A percentile compares a stretch with the other conserved stretches of the same genome.
phyloP scores from a whole-genome alignment of 108 stramenopile genomes.

The Nitzschia sp. region DNA sequence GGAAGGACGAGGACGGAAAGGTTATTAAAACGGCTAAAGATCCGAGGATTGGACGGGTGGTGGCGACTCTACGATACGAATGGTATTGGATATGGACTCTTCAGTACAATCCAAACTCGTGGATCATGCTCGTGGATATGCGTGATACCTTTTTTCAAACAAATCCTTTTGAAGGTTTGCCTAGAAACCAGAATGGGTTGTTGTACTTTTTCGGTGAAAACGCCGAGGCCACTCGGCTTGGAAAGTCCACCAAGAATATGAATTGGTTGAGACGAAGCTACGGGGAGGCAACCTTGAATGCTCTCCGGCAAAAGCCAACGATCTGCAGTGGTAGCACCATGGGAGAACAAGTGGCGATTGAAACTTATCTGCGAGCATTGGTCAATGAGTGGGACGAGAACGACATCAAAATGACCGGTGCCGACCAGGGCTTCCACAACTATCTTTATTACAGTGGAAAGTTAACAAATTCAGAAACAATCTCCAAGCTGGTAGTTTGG shows the following conservation, averaged over 20 bases:
- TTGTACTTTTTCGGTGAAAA: constrained; percentile 86
- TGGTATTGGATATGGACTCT: constrained; percentile 88
- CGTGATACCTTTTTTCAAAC: constrained; percentile 82
- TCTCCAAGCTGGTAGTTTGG: constrained; percentile 63
- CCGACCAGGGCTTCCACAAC: constrained; percentile 90
- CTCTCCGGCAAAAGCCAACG: constrained; percentile 63
- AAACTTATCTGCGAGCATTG: constrained; percentile 80
- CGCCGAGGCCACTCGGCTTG: constrained; percentile 66
- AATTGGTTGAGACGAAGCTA: constrained; percentile 66
- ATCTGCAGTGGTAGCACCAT: constrained; percentile 83
- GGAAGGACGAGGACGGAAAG: constrained; percentile 30
- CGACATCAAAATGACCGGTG: constrained; percentile 66
- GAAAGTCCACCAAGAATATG: constrained; percentile 63
- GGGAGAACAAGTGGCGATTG: constrained; percentile 81
- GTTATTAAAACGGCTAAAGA: constrained; percentile 47
- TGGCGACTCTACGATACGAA: constrained; percentile 84
- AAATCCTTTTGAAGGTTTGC: constrained; percentile 56
- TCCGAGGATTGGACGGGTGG: constrained; percentile 71
- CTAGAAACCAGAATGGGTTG: constrained; percentile 47
- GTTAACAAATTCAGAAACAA: constrained; percentile 50
- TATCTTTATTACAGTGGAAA: constrained; percentile 74
- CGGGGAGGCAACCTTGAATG: constrained; percentile 43
- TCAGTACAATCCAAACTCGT: constrained; percentile 62
- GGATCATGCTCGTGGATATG: constrained; percentile 84
- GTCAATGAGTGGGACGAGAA: constrained; percentile 81